A percentile compares a stretch with the other conserved stretches of the same genome.
phyloP scores from a whole-genome alignment of 1,284 basidiomycete genomes.

The Microbotryum lychnidis-dioicae region DNA sequence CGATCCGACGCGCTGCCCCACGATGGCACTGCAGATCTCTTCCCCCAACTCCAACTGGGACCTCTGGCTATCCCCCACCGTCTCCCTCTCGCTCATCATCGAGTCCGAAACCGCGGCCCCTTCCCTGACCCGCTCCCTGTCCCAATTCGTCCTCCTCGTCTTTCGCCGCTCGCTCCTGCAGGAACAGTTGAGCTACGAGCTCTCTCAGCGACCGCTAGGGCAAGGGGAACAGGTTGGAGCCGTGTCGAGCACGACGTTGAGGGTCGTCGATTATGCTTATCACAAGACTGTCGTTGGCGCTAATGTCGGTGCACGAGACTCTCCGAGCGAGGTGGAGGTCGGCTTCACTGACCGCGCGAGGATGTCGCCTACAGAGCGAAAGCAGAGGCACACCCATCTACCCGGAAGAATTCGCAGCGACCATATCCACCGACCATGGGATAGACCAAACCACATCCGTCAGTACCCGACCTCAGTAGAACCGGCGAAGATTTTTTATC shows the following conservation, averaged over 20 bases:
- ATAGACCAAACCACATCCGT: not conserved
- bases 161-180: constrained; percentile 9
- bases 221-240: not conserved
- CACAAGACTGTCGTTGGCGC: not conserved
- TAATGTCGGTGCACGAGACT: too few species aligned
- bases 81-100: constrained; percentile 26
- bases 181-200: constrained; percentile 16
- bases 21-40: too few species aligned
- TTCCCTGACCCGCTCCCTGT: constrained; percentile 5
- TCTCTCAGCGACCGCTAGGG: not conserved
- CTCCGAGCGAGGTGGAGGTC: too few species aligned
- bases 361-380: too few species aligned
- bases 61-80: constrained; percentile 19
- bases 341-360: too few species aligned
- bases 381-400: not conserved
- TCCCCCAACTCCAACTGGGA: constrained; percentile 1
- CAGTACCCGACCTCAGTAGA: not conserved
- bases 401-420: not conserved
- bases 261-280: constrained; percentile 21
- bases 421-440: not conserved
- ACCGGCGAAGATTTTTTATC: too few species aligned
- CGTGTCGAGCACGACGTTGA: constrained; percentile 17
- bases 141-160: constrained; percentile 6
- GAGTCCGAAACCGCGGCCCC: constrained; percentile 15
- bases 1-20: too few species aligned